Evolutionary conservation across 2,329 filamentous ascomycete species (phyloP).

Genomic region (Diatrype stigma): DNA sequence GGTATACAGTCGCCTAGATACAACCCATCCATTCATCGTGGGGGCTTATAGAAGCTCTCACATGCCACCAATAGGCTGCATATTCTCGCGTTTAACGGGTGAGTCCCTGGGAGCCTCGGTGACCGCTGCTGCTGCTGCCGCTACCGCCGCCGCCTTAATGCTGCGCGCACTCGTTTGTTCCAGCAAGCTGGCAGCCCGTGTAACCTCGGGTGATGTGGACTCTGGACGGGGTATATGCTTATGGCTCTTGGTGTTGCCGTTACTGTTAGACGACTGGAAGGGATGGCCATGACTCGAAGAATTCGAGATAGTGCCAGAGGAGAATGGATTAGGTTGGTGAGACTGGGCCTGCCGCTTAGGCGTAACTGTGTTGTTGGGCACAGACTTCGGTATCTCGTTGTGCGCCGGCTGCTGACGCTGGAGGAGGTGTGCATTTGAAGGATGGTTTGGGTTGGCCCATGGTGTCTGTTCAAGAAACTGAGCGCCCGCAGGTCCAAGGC

Average conservation of each 20-base stretch:
- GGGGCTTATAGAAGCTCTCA: constrained; percentile 3
- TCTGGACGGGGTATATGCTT: constrained; percentile 20
- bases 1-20: constrained; percentile 21
- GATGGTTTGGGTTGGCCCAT: constrained; percentile 87
- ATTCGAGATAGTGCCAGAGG: constrained; percentile 27
- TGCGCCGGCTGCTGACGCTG: constrained; percentile 36
- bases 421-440: constrained; percentile 50
- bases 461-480: constrained; percentile 86
- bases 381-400: constrained; percentile 23
- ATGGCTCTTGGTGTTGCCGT: constrained; percentile 19
- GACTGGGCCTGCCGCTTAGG: constrained; percentile 36
- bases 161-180: constrained; percentile 28
- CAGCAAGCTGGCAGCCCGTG: constrained; percentile 31
- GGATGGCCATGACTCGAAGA: constrained; percentile 6
- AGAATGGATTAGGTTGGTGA: constrained; percentile 32
- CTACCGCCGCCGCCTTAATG: constrained; percentile 18
- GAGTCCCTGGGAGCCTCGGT: constrained; percentile 12
- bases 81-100: constrained; percentile 25
- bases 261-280: constrained; percentile 25
- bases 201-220: constrained; percentile 42
- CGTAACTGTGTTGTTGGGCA: constrained; percentile 25
- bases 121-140: constrained; percentile 9
- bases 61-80: constrained; percentile 24
- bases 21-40: constrained; percentile 18
- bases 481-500: constrained; percentile 67